Evolutionary conservation across 305 asterid genomes (phyloP), one percentile per base, ranked within the genome.

Genomic region (Fraxinus platypoda): DNA sequence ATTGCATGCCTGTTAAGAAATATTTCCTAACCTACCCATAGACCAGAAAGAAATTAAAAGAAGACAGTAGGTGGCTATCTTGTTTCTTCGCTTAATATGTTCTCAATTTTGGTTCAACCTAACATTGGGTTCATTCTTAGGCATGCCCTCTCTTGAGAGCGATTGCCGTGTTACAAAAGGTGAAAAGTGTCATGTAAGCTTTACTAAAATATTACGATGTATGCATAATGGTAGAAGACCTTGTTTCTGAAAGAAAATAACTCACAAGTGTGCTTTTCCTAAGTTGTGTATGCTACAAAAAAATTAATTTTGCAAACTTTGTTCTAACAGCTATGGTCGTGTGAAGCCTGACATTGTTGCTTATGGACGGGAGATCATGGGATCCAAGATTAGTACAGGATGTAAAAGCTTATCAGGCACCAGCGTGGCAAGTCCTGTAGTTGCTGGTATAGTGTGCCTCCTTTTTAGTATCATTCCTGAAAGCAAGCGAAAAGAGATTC

Each of bases 351-450:
- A 96, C 81, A 87, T 96, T 83, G 99, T 96, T 91, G 99, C 99
- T 64, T 96, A 93, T 86, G 98, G 99, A 34, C 93, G 98, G 70
- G 99, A 96, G 88, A 96, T 96, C 78, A 90, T 94, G 97, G 99
- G 99, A 74, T 93, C 99, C 85, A 97, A 93, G 91, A 97, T 97
- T 75, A 97, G 98, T 85, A 92, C 96, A 81, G 99, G 99, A 82
- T 97, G 99, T 88, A 97, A 92, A 92, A 97, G 98, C 88, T 91
- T 97, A 86, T 97, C 99, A 5, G 98, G 99, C 66, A 97, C 99
- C 59, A 97, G 99, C 28, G 99, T 97, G 85, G 99, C 99, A 30
- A 97, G 99, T 89, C 99, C 99, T 78, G 99, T 97, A 80, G 99
- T 96, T 81, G 98, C 99, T 83, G 99, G 99, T 80, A 93, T 94